A percentile compares a stretch with the other conserved stretches of the same genome.
Evolutionary conservation across 176 grass and related monocot species (phyloP).

Genomic region (Carex cristatella): DNA sequence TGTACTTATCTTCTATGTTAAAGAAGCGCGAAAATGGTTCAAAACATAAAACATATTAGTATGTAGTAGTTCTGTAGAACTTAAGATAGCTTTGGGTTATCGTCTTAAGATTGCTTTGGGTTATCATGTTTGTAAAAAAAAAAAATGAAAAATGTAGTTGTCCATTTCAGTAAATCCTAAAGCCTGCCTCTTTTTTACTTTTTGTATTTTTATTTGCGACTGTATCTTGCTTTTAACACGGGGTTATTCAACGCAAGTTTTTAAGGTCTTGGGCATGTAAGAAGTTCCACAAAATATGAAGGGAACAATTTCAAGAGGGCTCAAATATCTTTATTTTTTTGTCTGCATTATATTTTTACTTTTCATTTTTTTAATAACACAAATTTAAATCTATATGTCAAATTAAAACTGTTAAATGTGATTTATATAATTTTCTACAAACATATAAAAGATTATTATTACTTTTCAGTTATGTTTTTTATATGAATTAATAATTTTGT

Average conservation of each 20-base stretch:
- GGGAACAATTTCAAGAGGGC: neutral
- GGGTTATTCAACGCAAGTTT: neutral
- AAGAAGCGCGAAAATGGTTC: neutral
- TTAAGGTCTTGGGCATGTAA: neutral
- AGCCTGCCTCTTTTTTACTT: neutral
- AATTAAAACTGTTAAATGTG: no score
- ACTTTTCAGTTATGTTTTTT: no score
- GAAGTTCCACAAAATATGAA: neutral
- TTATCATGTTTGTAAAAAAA: conserved; percentile 11
- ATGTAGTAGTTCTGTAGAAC: conserved; percentile 13
- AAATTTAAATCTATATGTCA: no score
- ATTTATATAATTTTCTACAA: no score
- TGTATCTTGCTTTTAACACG: neutral
- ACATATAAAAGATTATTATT: no score
- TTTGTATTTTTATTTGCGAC: neutral
- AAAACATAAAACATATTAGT: conserved; percentile 10
- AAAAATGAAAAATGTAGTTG: conserved; percentile 4
- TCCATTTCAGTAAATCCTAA: neutral
- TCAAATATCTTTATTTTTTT: no score
- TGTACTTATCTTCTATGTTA: conserved; percentile 20
- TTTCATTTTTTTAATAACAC: no score
- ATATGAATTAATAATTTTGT: no score
- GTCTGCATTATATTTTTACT: no score
- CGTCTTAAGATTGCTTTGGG: neutral
- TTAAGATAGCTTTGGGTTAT: neutral